Base-by-base conservation (phyloP, 371 early-diverging fungal species). In the Fennellomyces sp. region DNA sequence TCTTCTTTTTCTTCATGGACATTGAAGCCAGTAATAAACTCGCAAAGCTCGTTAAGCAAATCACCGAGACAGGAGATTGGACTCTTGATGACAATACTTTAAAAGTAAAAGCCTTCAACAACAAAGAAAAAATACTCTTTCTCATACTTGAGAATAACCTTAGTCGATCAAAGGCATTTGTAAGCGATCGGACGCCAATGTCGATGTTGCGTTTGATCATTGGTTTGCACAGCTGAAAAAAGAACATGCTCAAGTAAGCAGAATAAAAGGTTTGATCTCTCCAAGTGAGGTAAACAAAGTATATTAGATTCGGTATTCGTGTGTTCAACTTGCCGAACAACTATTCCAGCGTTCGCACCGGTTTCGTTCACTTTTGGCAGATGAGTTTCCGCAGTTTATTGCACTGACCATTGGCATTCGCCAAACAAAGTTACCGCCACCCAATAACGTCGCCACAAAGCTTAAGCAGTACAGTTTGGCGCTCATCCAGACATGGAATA, bases 281-380 rank as follows among this genome's bases (percentile, higher is more conserved):
- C 7, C 5, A 23, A 21, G 4, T 45, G 23, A 39, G 1, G 13
- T 11, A n/a, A 39, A 39, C 13, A 39, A 39, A n/a, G 39, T 33
- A 33, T 13, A 33, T 13, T 55, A 87, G 87, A 84, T 88, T 29
- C 90, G 91, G 1, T 82, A 84, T 39, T 83, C 89, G 5, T 75
- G 83, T 52, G 58, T 87, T 3, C 90, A 87, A 64, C 62, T 83
- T 11, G 73, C 85, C 10, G 83, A 86, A 51, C 82, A 82, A 58
- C 68, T 91, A 10, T 90, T 90, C 60, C 66, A 70, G 8, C 85
- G 91, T 2, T 90, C 90, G 4, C 89, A 90, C 56, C 69, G 65
- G 15, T 88, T 90, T 65, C 80, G 91, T 19, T 65, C 70, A 15
- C 63, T 86, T 1, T 55, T 87, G 2, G 71, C 78, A 0, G 78